phyloP scores from a whole-genome alignment of 2,329 filamentous ascomycete genomes.

The Cladosporium oxysporum region DNA sequence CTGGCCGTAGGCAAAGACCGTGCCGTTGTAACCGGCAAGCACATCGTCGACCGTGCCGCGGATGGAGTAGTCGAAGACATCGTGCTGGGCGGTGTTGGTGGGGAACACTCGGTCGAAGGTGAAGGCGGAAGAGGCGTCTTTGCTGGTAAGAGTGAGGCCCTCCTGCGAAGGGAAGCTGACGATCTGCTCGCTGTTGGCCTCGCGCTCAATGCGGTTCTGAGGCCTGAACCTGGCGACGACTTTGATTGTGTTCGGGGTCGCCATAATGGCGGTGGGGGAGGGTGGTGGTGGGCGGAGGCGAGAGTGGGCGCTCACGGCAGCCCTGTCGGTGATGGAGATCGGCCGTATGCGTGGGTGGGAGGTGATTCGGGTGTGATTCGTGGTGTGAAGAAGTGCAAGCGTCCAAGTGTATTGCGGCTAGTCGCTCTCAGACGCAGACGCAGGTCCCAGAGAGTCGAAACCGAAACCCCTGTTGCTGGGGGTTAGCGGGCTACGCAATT shows the following conservation, averaged over 20 bases:
- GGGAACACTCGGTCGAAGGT: conserved; percentile 98
- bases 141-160: conserved; percentile 85
- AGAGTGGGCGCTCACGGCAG: conserved; percentile 23
- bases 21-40: conserved; percentile 98
- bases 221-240: conserved; percentile 97
- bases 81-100: conserved; percentile 84
- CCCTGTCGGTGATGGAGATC: conserved; percentile 7
- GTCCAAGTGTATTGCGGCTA: neutral
- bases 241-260: conserved; percentile 46
- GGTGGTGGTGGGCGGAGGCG: neutral
- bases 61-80: conserved; percentile 99
- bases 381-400: conserved; percentile 9
- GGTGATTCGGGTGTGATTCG: conserved; percentile 2
- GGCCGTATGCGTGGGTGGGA: neutral
- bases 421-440: conserved; percentile 8
- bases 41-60: conserved; percentile 95
- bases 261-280: conserved; percentile 26
- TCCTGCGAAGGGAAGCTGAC: conserved; percentile 86
- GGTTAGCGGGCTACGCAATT: conserved; percentile 6
- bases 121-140: conserved; percentile 76
- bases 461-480: conserved; percentile 12
- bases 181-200: conserved; percentile 86
- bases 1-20: conserved; percentile 97
- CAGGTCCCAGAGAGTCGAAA: conserved; percentile 9
- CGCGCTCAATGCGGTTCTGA: conserved; percentile 91